Base-by-base conservation (phyloP, 1,284 basidiomycete genomes). In the Cryptococcus deneoformans region DNA sequence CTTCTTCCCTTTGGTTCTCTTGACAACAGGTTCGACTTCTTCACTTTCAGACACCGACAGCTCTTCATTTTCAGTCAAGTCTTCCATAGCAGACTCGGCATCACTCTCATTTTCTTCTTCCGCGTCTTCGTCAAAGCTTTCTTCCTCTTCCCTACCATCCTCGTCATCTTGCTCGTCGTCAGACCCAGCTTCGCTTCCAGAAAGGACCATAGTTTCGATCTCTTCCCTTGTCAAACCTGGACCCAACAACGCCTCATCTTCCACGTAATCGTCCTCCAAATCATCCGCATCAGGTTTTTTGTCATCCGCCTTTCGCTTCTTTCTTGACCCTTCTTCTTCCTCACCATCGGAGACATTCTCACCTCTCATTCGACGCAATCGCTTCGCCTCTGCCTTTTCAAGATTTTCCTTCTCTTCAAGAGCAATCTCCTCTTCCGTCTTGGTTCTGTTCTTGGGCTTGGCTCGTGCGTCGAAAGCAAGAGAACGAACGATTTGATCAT, bases 401-500 rank as follows among this genome's bases (percentile, higher is more conserved):
- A 99, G 79, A 2, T 85, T 82, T 68, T 92, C 88, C 66, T 91
- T 94, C 71, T 91, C 90, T 64, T 96, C 93, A 56, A 88, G 67
- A 1, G 92, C 94, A 11, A 92, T 69, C 74, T 99, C 96, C 66
- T 95, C 93, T 68, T 96, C 95, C 0, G 94, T 96, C 80, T 97
- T 98, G 44, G 92, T 92, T 56, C 96, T 82, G 73, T 99, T 91
- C 71, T 93, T 96, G 1, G 96, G 91, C 69, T 94, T 90, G 7
- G 95, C 90, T 3, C 96, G 85, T 64, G 89, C 86, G 58, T 99
- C 96, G 69, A 94, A 96, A 0, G 89, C 94, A 37, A 99, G 85
- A 65, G 93, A 89, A 42, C 90, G 87, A 3, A 99, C 93, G 66
- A 88, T 87, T 63, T 89, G 87, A 77, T 99, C 96, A 70, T 99